Evolutionary conservation across 805 yeast genomes (phyloP), one percentile per base, ranked within the genome.

Genomic region (Candida maris): DNA sequence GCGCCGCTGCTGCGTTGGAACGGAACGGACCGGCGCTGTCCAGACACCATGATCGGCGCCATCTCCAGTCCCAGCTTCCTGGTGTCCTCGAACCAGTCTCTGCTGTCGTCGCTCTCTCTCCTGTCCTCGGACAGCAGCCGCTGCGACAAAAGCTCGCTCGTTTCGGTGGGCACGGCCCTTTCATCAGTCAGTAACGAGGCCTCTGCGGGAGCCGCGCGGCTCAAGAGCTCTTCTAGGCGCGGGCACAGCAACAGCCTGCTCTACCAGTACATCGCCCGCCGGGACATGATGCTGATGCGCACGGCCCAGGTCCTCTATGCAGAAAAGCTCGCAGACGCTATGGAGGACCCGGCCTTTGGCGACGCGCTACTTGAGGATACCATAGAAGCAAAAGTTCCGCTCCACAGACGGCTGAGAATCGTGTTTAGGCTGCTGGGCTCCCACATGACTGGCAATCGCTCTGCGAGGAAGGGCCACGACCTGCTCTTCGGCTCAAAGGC

Each of bases 1-100:
- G n/a, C n/a, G n/a, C n/a, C n/a, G n/a, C n/a, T n/a, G n/a, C n/a
- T n/a, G n/a, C n/a, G n/a, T n/a, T n/a, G n/a, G n/a, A n/a, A n/a
- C n/a, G n/a, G n/a, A n/a, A n/a, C n/a, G n/a, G n/a, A n/a, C n/a
- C n/a, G n/a, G n/a, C n/a, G n/a, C n/a, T n/a, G n/a, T n/a, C n/a
- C 14, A 25, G 8, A 8, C 14, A n/a, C 28, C 28, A 28, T 28
- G 31, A 28, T 17, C n/a, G 31, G 21, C 9, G 14, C 31, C 14
- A 28, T 28, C 10, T 28, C 31, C 19, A 28, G 31, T 17, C 31
- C 31, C 21, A 17, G 31, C 21, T 28, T 28, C 21, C 14, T 28
- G 21, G 8, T 17, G 18, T 17, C 31, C 9, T 28, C 31, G 9
- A 28, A 28, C 21, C 7, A 9, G 21, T 28, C 31, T 9, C 21